Evolutionary conservation across 257 asterid species (phyloP).

Genomic region (Solanum bukasovii): DNA sequence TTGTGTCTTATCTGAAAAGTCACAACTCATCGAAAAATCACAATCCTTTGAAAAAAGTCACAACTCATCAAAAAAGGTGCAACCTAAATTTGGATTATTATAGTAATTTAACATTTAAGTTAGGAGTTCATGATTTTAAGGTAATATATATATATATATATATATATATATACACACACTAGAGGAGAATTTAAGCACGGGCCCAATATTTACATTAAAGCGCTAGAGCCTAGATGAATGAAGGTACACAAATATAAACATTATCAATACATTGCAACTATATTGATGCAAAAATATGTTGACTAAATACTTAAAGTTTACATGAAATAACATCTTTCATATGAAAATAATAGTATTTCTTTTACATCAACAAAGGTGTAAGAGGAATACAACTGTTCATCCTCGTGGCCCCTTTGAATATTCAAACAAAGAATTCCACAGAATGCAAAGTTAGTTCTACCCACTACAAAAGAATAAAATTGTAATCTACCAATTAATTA

Average conservation of each 20-base stretch:
- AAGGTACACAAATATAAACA: not conserved
- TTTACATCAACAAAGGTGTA: not conserved
- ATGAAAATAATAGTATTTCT: not conserved
- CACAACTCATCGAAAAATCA: too few relatives aligned
- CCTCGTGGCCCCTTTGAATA: not conserved
- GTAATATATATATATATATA: too few relatives aligned
- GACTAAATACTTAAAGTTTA: not conserved
- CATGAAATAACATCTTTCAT: not conserved
- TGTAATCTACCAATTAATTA: not conserved
- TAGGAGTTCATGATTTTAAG: too few relatives aligned
- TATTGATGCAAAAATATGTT: not conserved
- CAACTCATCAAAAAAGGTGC: too few relatives aligned
- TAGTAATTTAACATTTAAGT: too few relatives aligned
- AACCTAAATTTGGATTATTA: too few relatives aligned
- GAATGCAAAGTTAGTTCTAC: not conserved
- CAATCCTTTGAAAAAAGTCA: too few relatives aligned
- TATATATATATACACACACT: too few relatives aligned
- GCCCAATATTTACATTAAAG: too few relatives aligned
- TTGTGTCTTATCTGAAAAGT: too few relatives aligned
- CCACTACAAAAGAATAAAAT: not conserved
- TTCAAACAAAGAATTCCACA: not conserved
- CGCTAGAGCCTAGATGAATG: not conserved
- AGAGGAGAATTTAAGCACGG: too few relatives aligned
- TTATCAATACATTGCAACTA: not conserved
- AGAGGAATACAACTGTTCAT: too few relatives aligned